Percentiles rank a stretch among this genome's conserved stretches.
Evolutionary conservation across 2,329 filamentous ascomycete species (phyloP).

Genomic region (Penicillium concentricum): DNA sequence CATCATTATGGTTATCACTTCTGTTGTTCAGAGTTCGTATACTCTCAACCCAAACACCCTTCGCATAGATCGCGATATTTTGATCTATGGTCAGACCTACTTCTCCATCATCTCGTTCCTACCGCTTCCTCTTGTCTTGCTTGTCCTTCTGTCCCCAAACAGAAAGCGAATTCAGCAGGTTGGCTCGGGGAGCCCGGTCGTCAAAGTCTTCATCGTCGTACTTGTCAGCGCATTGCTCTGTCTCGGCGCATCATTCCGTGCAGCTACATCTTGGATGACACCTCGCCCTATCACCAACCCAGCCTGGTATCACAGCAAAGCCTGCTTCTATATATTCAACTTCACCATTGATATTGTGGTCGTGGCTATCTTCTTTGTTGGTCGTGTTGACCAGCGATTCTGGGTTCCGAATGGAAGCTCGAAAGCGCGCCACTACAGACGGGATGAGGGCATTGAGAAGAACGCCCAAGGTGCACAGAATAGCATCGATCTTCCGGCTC

Average conservation of each 20-base stretch:
- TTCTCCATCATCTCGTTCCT: constrained; percentile 67
- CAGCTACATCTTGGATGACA: constrained; percentile 57
- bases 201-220: constrained; percentile 66
- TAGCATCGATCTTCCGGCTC: not conserved
- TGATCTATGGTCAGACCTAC: constrained; percentile 61
- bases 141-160: constrained; percentile 50
- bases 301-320: constrained; percentile 69
- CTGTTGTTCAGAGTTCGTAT: constrained; percentile 65
- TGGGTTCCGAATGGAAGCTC: constrained; percentile 64
- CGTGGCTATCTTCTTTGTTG: constrained; percentile 63
- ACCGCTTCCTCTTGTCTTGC: constrained; percentile 57
- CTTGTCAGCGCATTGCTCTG: constrained; percentile 60
- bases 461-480: not conserved
- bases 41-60: constrained; percentile 56
- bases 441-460: not conserved
- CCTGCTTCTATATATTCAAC: constrained; percentile 77
- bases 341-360: constrained; percentile 72
- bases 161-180: constrained; percentile 56
- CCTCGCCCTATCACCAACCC: constrained; percentile 53
- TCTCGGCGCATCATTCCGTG: constrained; percentile 68
- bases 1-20: constrained; percentile 65
- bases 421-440: constrained; percentile 15
- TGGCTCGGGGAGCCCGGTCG: constrained; percentile 64
- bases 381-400: constrained; percentile 73
- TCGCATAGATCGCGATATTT: constrained; percentile 59